These are phyloP conservation scores for Cyclaneusma minus DNA, from an alignment of 2,329 filamentous ascomycete species.

Conservation along the genomic window DNA sequence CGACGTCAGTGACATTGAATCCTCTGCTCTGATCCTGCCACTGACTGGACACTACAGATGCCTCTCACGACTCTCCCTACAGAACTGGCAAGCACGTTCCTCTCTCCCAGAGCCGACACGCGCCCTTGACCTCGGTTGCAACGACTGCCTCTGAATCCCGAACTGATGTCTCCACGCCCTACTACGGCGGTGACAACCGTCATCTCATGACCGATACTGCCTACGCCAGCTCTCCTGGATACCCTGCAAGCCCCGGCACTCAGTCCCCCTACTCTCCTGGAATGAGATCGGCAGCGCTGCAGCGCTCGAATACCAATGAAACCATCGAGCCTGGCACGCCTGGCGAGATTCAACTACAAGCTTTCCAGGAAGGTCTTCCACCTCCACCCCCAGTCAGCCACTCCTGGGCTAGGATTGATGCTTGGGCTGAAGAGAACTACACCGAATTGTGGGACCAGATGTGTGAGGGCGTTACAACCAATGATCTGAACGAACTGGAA, in stretches of 20 bases:
- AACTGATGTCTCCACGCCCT: constrained; percentile 64
- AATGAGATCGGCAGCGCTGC: constrained; percentile 61
- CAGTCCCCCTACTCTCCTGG: constrained; percentile 77
- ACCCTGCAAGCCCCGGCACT: constrained; percentile 41
- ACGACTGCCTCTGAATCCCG: constrained; percentile 78
- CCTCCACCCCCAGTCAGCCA: constrained; percentile 77
- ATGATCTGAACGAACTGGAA: constrained; percentile 93
- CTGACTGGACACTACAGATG: constrained; percentile 57
- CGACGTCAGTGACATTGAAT: constrained; percentile 34
- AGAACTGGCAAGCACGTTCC: constrained; percentile 82
- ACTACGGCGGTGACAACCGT: constrained; percentile 54
- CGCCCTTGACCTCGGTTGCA: constrained; percentile 72
- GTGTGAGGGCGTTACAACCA: constrained; percentile 78
- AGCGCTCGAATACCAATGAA: constrained; percentile 44
- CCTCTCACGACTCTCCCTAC: constrained; percentile 83
- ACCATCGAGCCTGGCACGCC: constrained; percentile 55
- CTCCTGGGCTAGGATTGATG: constrained; percentile 89
- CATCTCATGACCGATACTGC: constrained; percentile 28
- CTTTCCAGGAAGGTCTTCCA: constrained; percentile 80
- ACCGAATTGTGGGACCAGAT: constrained; percentile 88
- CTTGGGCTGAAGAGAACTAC: constrained; percentile 90
- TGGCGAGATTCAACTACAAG: constrained; percentile 92
- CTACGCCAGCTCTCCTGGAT: constrained; percentile 28
- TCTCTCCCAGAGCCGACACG: constrained; percentile 66
- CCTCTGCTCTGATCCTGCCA: constrained; percentile 10